Evolutionary conservation across 345 rosid genomes (phyloP), one percentile per base, ranked within the genome.

Genomic region (Lepidium aucheri): DNA sequence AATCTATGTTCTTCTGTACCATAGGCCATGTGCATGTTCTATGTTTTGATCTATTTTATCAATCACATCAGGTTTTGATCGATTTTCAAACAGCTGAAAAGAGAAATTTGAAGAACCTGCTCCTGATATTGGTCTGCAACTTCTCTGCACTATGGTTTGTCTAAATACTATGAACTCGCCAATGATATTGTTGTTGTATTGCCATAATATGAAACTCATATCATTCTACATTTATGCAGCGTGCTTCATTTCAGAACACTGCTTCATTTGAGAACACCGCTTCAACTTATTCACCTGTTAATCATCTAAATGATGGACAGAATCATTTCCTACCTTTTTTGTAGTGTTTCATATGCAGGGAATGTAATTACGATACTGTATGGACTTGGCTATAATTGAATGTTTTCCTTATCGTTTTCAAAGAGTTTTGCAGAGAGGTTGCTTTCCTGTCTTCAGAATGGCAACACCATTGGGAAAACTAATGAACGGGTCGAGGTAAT

Each of bases 41-140:
- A 49, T 33, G n/a, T 40, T 47, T 50, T 66, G 50, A 73, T 60
- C 63, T 38, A 53, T 13, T 22, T 26, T 62, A 24, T 63, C n/a
- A 62, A 60, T 53, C 63, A 62, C 69, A 68, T 72, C 77, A 94
- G 99, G 99, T 94, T 74, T 89, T 95, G 97, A 85, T 91, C 49
- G 99, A 95, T 79, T 95, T 95, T 75, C 99, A 95, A 91, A 91
- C 87, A 52, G 95, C 99, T 65, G 91, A 95, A 77, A 87, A 82
- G 78, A 77, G n/a, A n/a, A n/a, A n/a, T n/a, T n/a, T n/a, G n/a
- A n/a, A n/a, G n/a, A n/a, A n/a, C n/a, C n/a, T n/a, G n/a, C n/a
- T n/a, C n/a, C n/a, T n/a, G n/a, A n/a, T n/a, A n/a, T n/a, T n/a
- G n/a, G n/a, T n/a, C n/a, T n/a, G n/a, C n/a, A n/a, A n/a, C n/a